A percentile compares a stretch with the other conserved stretches of the same genome.
Evolutionary conservation across 768 basidiomycete species (phyloP).

Genomic region (Hebeloma cylindrosporum): DNA sequence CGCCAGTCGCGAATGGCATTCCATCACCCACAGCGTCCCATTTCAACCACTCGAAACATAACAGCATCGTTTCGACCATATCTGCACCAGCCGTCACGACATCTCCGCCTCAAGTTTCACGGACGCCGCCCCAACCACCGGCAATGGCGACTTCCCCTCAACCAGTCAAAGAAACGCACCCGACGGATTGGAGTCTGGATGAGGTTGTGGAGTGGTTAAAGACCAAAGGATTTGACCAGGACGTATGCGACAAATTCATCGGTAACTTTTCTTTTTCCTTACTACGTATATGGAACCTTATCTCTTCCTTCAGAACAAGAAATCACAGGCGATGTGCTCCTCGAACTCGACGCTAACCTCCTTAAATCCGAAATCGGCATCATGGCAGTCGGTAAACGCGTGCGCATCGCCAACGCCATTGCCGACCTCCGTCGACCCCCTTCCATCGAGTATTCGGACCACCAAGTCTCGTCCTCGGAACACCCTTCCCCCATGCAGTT

Average conservation of each 20-base stretch:
- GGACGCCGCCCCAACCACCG: constrained; percentile 1
- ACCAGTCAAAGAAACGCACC: constrained; percentile 41
- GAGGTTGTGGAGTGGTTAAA: constrained; percentile 90
- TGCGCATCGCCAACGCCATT: constrained; percentile 92
- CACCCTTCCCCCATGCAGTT: constrained; percentile 33
- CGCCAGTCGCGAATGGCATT: constrained; percentile 21
- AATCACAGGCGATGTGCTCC: constrained; percentile 94
- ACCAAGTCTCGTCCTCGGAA: constrained; percentile 24
- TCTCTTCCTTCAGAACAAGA: constrained; percentile 78
- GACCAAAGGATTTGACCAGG: constrained; percentile 79
- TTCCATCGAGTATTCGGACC: constrained; percentile 56
- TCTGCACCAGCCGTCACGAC: constrained; percentile 21
- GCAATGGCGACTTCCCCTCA: constrained; percentile 9
- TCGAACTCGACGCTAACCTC: constrained; percentile 88
- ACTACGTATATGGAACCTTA: too few species aligned
- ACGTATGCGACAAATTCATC: constrained; percentile 81
- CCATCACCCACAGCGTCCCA: constrained; percentile 23
- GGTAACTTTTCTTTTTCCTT: constrained; percentile 48
- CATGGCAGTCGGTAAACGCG: constrained; percentile 89
- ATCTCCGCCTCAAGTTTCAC: constrained; percentile 1
- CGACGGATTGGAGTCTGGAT: constrained; percentile 82
- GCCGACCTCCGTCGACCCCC: constrained; percentile 78
- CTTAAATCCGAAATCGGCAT: constrained; percentile 95
- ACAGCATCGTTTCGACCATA: constrained; percentile 32
- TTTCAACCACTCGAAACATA: constrained; percentile 41